Percentiles rank a stretch among this genome's conserved stretches.
Evolutionary conservation across 2,329 filamentous ascomycete species (phyloP).

Genomic region (Beauveria brongniartii): DNA sequence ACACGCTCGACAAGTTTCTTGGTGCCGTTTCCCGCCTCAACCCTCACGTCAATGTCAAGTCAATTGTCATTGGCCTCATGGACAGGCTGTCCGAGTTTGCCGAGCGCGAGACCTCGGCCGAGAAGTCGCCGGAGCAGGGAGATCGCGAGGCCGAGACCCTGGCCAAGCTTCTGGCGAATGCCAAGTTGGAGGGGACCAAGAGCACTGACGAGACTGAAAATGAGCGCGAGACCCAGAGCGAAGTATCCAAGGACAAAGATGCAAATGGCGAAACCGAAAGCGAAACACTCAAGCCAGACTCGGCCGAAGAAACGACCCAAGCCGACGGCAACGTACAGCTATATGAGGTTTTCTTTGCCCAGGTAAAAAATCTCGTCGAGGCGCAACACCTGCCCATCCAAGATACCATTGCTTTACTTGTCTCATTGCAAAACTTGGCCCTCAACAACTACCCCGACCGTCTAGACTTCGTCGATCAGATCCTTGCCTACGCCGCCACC

Average conservation of each 20-base stretch:
- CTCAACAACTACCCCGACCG: slow-evolving; percentile 92
- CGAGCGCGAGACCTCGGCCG: slow-evolving; percentile 72
- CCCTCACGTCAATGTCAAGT: slow-evolving; percentile 94
- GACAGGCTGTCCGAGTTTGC: slow-evolving; percentile 91
- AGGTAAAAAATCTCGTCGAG: slow-evolving; percentile 89
- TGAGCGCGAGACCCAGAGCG: slow-evolving; percentile 22
- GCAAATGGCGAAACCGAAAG: slow-evolving; percentile 18
- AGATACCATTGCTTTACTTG: slow-evolving; percentile 86
- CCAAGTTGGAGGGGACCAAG: slow-evolving; percentile 47
- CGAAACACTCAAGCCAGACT: slow-evolving; percentile 31
- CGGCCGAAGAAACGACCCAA: slow-evolving; percentile 18
- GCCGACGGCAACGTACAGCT: slow-evolving; percentile 67
- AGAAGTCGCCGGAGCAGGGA: slow-evolving; percentile 61
- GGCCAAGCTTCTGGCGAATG: slow-evolving; percentile 65
- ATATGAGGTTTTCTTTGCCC: slow-evolving; percentile 95
- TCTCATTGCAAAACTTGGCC: slow-evolving; percentile 88
- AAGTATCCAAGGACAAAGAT: slow-evolving; percentile 18
- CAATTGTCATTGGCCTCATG: slow-evolving; percentile 97
- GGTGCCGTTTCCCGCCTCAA: slow-evolving; percentile 89
- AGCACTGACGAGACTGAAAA: slow-evolving; percentile 26
- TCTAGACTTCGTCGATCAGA: slow-evolving; percentile 91
- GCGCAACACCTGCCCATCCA: slow-evolving; percentile 86
- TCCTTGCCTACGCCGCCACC: slow-evolving; percentile 76
- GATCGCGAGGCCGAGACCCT: slow-evolving; percentile 82
- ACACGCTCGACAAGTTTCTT: slow-evolving; percentile 91